A percentile compares a stretch with the other conserved stretches of the same genome.
phyloP scores from a whole-genome alignment of 2,329 filamentous ascomycete genomes.

The Phyllosticta paracitricarpa region DNA sequence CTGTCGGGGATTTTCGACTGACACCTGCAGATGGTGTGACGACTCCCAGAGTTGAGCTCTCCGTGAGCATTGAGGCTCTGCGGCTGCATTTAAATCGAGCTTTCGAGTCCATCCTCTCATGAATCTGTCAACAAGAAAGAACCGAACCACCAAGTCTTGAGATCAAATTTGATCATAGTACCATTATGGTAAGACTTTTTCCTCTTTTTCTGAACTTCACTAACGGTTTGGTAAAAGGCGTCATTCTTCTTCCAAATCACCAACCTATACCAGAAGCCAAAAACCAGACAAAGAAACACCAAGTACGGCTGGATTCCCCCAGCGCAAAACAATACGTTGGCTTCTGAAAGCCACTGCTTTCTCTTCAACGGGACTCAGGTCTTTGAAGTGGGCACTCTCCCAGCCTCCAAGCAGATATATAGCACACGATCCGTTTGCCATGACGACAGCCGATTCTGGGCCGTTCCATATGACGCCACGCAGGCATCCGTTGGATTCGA shows the following conservation, averaged over 20 bases:
- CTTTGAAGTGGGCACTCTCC: not conserved
- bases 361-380: not conserved
- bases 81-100: too few relatives aligned
- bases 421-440: not conserved
- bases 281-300: not conserved
- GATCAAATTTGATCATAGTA: too few relatives aligned
- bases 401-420: not conserved
- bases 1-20: too few relatives aligned
- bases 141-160: too few relatives aligned
- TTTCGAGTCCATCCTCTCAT: not conserved
- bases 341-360: not conserved
- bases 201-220: not conserved
- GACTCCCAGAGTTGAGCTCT: too few relatives aligned
- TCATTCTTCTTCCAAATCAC: not conserved
- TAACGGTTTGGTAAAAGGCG: not conserved
- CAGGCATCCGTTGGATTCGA: not conserved
- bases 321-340: not conserved
- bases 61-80: too few relatives aligned
- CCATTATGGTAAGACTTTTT: not conserved
- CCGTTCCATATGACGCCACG: conserved; percentile 2
- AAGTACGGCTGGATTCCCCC: not conserved
- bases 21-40: too few relatives aligned
- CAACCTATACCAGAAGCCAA: not conserved
- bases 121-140: too few relatives aligned
- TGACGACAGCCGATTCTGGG: conserved; percentile 1